Base-by-base conservation (phyloP, 768 basidiomycete species). In the Naganishia randhawae region DNA sequence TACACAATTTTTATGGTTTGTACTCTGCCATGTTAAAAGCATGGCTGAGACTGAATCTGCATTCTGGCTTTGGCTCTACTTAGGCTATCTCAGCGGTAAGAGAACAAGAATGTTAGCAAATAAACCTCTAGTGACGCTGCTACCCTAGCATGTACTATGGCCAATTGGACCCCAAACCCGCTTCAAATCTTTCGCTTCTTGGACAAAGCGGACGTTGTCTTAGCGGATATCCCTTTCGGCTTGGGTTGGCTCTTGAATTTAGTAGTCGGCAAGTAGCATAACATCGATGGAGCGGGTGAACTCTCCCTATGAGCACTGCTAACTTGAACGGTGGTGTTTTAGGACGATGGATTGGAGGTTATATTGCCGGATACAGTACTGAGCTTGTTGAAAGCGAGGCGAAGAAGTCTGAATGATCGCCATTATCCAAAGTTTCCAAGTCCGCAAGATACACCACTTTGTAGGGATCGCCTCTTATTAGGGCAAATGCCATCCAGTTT, bases 1-100 rank as follows among this genome's bases (percentile, higher is more conserved):
- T 61, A 3, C 66, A 62, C 48, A 67, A 67, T 45, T 67, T 67
- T 50, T 67, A 67, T 48, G 66, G 54, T 67, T 50, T 31, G 41
- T 35, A 0, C 16, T 9, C 32, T 42, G 64, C 13, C n/a, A n/a
- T 52, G n/a, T n/a, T 1, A 3, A 9, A 37, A 33, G 10, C 8
- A 3, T 7, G 7, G 22, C 13, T n/a, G 9, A 14, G 19, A 6
- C 22, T 29, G 16, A 35, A 37, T 10, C 9, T 31, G 19, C 54
- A 11, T 33, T 19, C 33, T 37, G 29, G 1, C 37, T 9, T 35
- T 17, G 13, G 4, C 45, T 7, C 25, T 55, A 10, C n/a, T 3
- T 22, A 55, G 54, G 54, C 14, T 55, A 55, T n/a, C 32, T 55
- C 33, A 35, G 33, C 19, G 54, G 54, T 55, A 37, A 22, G 54